These are phyloP conservation scores for Penicillium concentricum DNA, from an alignment of 2,329 filamentous ascomycete genomes.

Conservation along the genomic window DNA sequence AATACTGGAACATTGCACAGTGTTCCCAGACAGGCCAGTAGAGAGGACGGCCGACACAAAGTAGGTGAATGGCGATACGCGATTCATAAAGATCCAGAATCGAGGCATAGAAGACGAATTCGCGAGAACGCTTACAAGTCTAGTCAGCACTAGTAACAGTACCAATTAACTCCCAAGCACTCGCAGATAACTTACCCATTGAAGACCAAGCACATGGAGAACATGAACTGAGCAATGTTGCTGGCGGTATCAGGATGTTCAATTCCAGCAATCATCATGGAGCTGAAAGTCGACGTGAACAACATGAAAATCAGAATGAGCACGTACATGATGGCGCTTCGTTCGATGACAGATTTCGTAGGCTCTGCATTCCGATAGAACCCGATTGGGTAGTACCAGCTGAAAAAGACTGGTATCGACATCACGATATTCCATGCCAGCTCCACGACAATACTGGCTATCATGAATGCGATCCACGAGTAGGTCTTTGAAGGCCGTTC, in stretches of 20 bases:
- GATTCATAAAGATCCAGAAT: constrained; percentile 80
- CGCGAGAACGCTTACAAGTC: constrained; percentile 56
- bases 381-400: constrained; percentile 65
- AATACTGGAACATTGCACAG: constrained; percentile 34
- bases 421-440: constrained; percentile 64
- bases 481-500: constrained; percentile 67
- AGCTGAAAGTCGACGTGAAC: constrained; percentile 68
- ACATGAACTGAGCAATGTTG: constrained; percentile 58
- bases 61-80: constrained; percentile 66
- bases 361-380: constrained; percentile 40
- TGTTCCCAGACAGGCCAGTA: constrained; percentile 31
- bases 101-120: constrained; percentile 58
- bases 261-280: constrained; percentile 69
- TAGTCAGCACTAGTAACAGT: background rate
- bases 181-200: constrained; percentile 36
- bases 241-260: constrained; percentile 65
- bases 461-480: constrained; percentile 70
- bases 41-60: constrained; percentile 45
- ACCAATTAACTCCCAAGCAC: background rate
- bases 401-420: constrained; percentile 62
- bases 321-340: constrained; percentile 64
- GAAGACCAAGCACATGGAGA: constrained; percentile 59
- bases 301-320: constrained; percentile 65
- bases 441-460: constrained; percentile 70
- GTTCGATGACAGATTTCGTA: constrained; percentile 41